These are phyloP conservation scores for Rugonectria rugulosa DNA, from an alignment of 2,329 filamentous ascomycete species.

Conservation along the genomic window DNA sequence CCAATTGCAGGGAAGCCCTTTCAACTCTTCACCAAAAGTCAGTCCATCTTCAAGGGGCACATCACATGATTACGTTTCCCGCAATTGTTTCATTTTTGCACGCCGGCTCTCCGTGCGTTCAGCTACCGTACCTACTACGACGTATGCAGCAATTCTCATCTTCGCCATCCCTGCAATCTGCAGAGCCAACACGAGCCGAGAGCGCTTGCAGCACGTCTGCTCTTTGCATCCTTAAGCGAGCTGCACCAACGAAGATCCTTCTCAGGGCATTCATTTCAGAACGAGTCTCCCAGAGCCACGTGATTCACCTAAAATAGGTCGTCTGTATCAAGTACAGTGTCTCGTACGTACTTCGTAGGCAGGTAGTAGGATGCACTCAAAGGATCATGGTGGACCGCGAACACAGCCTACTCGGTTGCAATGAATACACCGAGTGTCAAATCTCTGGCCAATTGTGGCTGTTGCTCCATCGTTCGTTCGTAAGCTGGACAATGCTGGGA, in stretches of 20 bases:
- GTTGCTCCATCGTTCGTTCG: no score
- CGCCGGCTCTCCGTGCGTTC: no score
- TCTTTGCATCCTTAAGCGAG: background rate
- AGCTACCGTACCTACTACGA: no score
- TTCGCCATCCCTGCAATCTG: background rate
- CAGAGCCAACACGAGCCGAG: background rate
- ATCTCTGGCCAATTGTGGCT: no score
- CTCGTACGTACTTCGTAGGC: no score
- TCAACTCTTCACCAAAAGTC: constrained; percentile 4
- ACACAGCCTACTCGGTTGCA: no score
- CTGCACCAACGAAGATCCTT: background rate
- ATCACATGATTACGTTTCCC: constrained; percentile 4
- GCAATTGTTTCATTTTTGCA: constrained; percentile 17
- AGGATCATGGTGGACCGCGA: no score
- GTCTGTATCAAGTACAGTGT: no score
- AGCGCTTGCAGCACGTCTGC: background rate
- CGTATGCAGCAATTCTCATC: background rate
- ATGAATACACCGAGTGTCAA: no score
- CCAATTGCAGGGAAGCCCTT: background rate
- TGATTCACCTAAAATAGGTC: background rate
- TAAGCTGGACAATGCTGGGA: no score
- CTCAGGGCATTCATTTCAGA: background rate
- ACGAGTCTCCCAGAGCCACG: background rate
- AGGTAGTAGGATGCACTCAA: no score
- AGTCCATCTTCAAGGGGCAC: constrained; percentile 4